These are phyloP conservation scores for Grigorovia transvaalensis DNA, from an alignment of 805 yeast genomes.

Conservation along the genomic window DNA sequence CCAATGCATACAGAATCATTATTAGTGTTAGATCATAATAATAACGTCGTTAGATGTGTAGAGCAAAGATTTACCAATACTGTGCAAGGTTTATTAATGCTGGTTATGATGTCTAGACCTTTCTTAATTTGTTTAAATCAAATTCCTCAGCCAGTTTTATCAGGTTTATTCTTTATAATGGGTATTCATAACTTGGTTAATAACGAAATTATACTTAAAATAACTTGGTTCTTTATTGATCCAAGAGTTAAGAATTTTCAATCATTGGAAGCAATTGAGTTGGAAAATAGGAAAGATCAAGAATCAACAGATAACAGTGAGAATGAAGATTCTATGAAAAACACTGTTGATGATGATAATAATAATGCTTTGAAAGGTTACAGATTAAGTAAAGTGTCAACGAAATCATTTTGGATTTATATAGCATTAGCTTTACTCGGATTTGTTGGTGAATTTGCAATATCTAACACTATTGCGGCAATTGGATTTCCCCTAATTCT, in stretches of 20 bases:
- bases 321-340: not conserved
- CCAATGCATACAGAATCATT: conserved; percentile 82
- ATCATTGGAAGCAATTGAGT: not conserved
- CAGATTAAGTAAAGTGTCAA: conserved; percentile 24
- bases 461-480: conserved; percentile 80
- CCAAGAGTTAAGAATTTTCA: conserved; percentile 9
- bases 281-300: conserved; percentile 23
- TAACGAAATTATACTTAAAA: conserved; percentile 52
- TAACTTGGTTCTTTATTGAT: conserved; percentile 57
- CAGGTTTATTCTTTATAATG: conserved; percentile 91
- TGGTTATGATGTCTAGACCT: conserved; percentile 87
- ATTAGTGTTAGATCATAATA: conserved; percentile 34
- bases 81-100: conserved; percentile 69
- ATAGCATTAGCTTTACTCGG: conserved; percentile 52
- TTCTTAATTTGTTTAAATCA: conserved; percentile 66
- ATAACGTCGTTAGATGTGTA: conserved; percentile 46
- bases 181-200: conserved; percentile 68
- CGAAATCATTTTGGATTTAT: conserved; percentile 39
- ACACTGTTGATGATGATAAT: not conserved
- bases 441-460: conserved; percentile 71
- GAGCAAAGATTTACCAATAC: conserved; percentile 86
- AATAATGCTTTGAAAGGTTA: not conserved
- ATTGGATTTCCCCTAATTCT: conserved; percentile 89
- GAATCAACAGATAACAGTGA: conserved; percentile 9
- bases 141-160: conserved; percentile 86